Conservation (phyloP, 2,329 filamentous ascomycete species). For the Aspergillus neotritici region DNA sequence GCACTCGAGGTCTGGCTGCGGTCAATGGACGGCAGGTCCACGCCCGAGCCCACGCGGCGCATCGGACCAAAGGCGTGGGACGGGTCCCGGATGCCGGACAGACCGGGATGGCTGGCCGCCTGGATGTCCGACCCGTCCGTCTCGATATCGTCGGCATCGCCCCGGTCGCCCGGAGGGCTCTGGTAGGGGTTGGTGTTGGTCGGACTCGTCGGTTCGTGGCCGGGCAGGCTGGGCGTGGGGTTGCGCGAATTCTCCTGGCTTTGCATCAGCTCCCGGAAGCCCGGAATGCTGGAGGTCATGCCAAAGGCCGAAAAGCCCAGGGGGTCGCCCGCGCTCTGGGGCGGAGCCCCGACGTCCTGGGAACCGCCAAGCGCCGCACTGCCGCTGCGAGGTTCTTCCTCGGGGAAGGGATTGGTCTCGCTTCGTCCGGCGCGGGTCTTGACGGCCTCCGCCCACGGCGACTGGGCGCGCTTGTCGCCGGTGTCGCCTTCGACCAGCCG, state of each 20-base stretch:
- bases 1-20: conserved; percentile 90
- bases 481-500: conserved; percentile 48
- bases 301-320: conserved; percentile 56
- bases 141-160: conserved; percentile 58
- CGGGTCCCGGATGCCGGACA: conserved; percentile 51
- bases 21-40: conserved; percentile 63
- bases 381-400: conserved; percentile 49
- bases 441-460: conserved; percentile 48
- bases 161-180: conserved; percentile 73
- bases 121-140: conserved; percentile 51
- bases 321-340: conserved; percentile 45
- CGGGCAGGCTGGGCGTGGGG: conserved; percentile 47
- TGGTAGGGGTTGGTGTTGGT: conserved; percentile 95
- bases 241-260: conserved; percentile 55
- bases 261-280: conserved; percentile 53
- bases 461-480: conserved; percentile 41
- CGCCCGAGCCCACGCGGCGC: conserved; percentile 50
- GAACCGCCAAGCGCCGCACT: conserved; percentile 67
- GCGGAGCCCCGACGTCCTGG: conserved; percentile 59
- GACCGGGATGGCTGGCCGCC: conserved; percentile 46
- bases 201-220: conserved; percentile 73
- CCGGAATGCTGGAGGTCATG: conserved; percentile 53
- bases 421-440: conserved; percentile 45
- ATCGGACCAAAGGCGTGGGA: conserved; percentile 50
- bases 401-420: conserved; percentile 44